Percentiles rank a stretch among this genome's conserved stretches.
These are phyloP conservation scores for Agarophyton chilense DNA, from an alignment of 23 red algal species.

Conservation along the genomic window DNA sequence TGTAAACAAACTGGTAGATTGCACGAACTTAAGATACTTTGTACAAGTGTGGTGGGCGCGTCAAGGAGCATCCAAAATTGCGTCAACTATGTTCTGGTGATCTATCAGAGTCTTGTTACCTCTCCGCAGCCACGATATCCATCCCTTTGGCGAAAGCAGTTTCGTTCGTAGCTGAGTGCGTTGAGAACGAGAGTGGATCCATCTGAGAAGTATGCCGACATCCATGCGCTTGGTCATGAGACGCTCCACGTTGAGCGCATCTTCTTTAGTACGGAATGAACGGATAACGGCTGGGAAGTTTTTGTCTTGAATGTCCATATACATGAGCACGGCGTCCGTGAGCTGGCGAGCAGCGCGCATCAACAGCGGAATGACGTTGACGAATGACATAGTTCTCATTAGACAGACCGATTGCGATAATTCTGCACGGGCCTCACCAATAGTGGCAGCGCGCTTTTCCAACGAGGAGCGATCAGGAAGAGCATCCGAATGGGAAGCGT, in stretches of 20 bases:
- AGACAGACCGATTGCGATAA: constrained; percentile 40
- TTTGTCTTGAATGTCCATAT: constrained; percentile 47
- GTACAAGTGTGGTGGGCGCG: background rate
- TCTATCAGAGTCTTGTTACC: constrained; percentile 19
- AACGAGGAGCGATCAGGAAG: constrained; percentile 20
- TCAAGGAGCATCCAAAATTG: constrained; percentile 2
- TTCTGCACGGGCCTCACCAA: constrained; percentile 16
- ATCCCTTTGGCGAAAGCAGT: constrained; percentile 19
- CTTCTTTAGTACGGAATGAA: constrained; percentile 7
- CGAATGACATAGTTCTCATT: constrained; percentile 14
- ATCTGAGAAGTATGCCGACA: constrained; percentile 34
- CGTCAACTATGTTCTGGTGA: constrained; percentile 19
- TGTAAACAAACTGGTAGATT: background rate
- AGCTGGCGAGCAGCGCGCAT: constrained; percentile 35
- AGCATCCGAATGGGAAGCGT: background rate
- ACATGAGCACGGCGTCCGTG: constrained; percentile 26
- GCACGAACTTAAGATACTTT: background rate
- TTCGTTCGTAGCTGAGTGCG: constrained; percentile 9
- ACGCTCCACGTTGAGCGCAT: constrained; percentile 51
- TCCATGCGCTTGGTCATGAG: constrained; percentile 54
- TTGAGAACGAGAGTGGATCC: constrained; percentile 13
- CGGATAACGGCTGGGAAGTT: constrained; percentile 41
- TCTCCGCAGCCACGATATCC: constrained; percentile 20
- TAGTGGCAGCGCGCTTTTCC: constrained; percentile 29
- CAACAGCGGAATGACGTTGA: constrained; percentile 54